Percentiles rank a stretch among this genome's conserved stretches.
Evolutionary conservation across 352 stramenopile species (phyloP).

Genomic region (Globisporangium carolinianum): DNA sequence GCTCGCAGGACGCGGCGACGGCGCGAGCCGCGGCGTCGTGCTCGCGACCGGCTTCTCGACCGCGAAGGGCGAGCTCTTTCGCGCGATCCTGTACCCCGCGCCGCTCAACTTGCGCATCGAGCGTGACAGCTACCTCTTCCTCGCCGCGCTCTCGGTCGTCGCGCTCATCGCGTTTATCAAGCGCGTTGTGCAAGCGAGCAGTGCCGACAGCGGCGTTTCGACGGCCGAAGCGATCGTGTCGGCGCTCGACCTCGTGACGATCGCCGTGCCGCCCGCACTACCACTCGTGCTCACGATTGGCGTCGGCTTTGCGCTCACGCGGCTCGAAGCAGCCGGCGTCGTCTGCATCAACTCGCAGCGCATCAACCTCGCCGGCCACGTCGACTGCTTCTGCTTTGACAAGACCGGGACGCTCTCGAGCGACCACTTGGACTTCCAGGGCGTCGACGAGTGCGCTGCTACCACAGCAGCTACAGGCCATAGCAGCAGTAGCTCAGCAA

Average conservation of each 20-base stretch:
- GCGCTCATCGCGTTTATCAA: slow-evolving; percentile 51
- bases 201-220: slow-evolving; percentile 16
- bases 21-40: slow-evolving; percentile 42
- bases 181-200: slow-evolving; percentile 27
- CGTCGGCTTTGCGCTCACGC: slow-evolving; percentile 47
- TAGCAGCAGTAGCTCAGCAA: not conserved
- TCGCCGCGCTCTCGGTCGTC: slow-evolving; percentile 32
- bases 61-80: slow-evolving; percentile 66
- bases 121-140: slow-evolving; percentile 58
- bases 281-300: slow-evolving; percentile 51
- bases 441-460: slow-evolving; percentile 49
- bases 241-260: slow-evolving; percentile 60
- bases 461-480: slow-evolving; percentile 3
- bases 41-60: slow-evolving; percentile 57
- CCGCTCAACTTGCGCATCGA: slow-evolving; percentile 55
- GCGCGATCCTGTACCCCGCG: slow-evolving; percentile 55
- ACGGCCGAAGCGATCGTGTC: slow-evolving; percentile 10
- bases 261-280: slow-evolving; percentile 46
- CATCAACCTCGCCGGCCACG: slow-evolving; percentile 61
- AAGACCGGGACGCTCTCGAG: slow-evolving; percentile 77
- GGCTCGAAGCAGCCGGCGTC: slow-evolving; percentile 35
- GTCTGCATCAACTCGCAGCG: slow-evolving; percentile 70
- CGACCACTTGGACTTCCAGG: slow-evolving; percentile 66
- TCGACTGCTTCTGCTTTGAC: slow-evolving; percentile 79
- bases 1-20: slow-evolving; percentile 22